Evolutionary conservation across 139 green algal species (phyloP).

Genomic region (Tetradesmus lagerheimii): DNA sequence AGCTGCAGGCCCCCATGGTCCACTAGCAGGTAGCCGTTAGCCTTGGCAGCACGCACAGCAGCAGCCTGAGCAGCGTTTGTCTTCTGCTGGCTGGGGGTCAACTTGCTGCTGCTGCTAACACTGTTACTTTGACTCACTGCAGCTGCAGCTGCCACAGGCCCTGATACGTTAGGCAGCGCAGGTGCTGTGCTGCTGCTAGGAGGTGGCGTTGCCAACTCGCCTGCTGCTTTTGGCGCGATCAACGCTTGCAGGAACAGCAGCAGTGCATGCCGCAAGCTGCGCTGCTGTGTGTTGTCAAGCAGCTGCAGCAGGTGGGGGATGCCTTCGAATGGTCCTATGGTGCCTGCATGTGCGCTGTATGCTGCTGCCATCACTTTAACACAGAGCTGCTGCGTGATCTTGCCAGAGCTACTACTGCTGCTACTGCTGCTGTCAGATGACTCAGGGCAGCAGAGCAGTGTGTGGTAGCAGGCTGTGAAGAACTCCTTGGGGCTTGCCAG

Average conservation of each 20-base stretch:
- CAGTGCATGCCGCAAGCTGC: constrained; percentile 77
- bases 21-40: constrained; percentile 80
- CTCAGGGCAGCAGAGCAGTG: constrained; percentile 39
- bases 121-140: background rate
- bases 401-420: background rate
- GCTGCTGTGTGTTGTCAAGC: constrained; percentile 74
- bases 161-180: background rate
- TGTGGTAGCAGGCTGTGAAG: constrained; percentile 85
- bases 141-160: background rate
- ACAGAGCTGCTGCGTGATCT: constrained; percentile 75
- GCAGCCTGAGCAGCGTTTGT: background rate
- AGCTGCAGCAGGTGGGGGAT: constrained; percentile 79
- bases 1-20: constrained; percentile 80
- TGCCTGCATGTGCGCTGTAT: constrained; percentile 69
- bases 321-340: constrained; percentile 82
- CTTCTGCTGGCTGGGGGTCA: background rate
- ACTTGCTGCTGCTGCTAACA: constrained; percentile 28
- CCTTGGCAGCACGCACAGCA: constrained; percentile 50
- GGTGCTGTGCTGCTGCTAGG: background rate
- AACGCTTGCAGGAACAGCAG: constrained; percentile 86
- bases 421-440: background rate
- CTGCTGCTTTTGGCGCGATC: constrained; percentile 62
- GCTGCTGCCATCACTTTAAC: constrained; percentile 88
- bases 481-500: constrained; percentile 82
- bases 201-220: background rate